Conservation (phyloP, 441 rosid species). For the Theobroma grandiflorum region DNA sequence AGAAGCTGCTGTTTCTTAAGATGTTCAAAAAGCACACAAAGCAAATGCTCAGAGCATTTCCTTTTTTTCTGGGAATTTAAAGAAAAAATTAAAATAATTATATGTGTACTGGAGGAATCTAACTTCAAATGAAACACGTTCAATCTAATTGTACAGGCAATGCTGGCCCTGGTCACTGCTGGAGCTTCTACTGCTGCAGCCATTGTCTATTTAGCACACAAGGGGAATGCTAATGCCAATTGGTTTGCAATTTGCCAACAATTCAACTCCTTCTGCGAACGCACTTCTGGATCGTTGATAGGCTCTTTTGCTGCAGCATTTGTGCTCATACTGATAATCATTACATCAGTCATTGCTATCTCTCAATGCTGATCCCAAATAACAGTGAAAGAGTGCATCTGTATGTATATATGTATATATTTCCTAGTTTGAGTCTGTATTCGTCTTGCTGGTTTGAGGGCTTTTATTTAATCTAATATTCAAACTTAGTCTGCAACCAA, state of each 20-base stretch:
- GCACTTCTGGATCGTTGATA: constrained; percentile 62
- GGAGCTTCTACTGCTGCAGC: constrained; percentile 82
- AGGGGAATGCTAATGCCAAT: constrained; percentile 63
- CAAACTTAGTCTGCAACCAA: neutral
- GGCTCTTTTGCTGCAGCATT: constrained; percentile 63
- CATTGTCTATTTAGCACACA: constrained; percentile 67
- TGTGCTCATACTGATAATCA: constrained; percentile 51
- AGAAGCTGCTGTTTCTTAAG: neutral
- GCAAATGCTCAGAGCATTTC: neutral
- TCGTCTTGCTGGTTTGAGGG: neutral
- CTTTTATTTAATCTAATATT: neutral
- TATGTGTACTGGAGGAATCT: neutral
- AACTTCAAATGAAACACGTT: neutral
- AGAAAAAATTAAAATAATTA: neutral
- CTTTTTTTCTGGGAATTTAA: neutral
- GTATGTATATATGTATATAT: too few species aligned
- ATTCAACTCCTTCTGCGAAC: constrained; percentile 58
- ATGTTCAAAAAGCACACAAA: neutral
- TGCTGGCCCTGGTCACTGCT: constrained; percentile 60
- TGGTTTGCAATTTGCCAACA: constrained; percentile 75
- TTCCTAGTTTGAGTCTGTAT: neutral
- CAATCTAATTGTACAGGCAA: constrained; percentile 45
- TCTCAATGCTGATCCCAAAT: constrained; percentile 37
- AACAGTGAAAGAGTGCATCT: too few species aligned
- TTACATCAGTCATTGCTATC: constrained; percentile 48